Evolutionary conservation across 805 yeast species (phyloP).

Genomic region (Candida corydali): DNA sequence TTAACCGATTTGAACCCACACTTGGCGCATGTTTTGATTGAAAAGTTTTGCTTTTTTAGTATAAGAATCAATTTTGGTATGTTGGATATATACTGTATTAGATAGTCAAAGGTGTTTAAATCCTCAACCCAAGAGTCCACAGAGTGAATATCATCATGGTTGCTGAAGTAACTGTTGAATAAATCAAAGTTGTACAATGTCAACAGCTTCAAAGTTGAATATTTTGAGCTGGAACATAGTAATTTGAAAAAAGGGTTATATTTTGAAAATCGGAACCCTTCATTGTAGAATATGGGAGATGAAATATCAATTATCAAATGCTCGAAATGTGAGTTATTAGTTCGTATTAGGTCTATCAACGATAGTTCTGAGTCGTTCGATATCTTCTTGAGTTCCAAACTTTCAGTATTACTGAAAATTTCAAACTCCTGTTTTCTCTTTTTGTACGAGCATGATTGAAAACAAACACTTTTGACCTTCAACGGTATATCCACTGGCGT

Average conservation of each 20-base stretch:
- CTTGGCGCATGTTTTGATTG: conserved; percentile 26
- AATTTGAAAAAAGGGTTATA: conserved; percentile 26
- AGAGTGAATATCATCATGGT: conserved; percentile 14
- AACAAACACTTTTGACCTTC: conserved; percentile 14
- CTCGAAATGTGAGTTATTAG: conserved; percentile 28
- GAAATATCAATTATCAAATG: conserved; percentile 44
- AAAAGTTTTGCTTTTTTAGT: conserved; percentile 19
- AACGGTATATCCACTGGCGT: conserved; percentile 27
- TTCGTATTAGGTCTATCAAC: conserved; percentile 42
- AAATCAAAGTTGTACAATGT: conserved; percentile 30
- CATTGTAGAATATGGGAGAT: conserved; percentile 39
- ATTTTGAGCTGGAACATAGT: conserved; percentile 31
- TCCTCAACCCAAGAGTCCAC: conserved; percentile 18
- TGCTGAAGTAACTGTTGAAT: conserved; percentile 11
- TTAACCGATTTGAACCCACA: conserved; percentile 25
- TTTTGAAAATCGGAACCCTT: conserved; percentile 26
- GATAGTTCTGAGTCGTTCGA: conserved; percentile 45
- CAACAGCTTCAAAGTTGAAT: conserved; percentile 21
- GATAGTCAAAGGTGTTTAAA: conserved; percentile 18
- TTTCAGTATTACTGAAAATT: conserved; percentile 38
- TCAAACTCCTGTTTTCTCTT: conserved; percentile 17
- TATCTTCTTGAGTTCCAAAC: conserved; percentile 35
- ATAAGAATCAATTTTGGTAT: conserved; percentile 21
- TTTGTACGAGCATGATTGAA: conserved; percentile 20
- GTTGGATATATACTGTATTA: conserved; percentile 15